Base-by-base conservation (phyloP, 2,329 filamentous ascomycete species). In the Ceratocystis diversiconidia region DNA sequence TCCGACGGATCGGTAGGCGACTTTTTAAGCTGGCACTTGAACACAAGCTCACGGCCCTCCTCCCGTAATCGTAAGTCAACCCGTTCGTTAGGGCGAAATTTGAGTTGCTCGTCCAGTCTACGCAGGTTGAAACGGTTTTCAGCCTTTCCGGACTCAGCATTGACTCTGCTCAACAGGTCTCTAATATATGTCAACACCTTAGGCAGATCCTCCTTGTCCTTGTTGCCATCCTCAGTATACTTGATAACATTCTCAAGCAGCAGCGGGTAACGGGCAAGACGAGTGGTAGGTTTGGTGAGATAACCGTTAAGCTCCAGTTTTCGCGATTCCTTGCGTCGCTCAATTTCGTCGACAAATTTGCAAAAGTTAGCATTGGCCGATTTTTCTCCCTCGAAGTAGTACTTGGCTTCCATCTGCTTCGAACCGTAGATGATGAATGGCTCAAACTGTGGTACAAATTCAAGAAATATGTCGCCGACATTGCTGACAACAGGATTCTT, bases 241-340 rank as follows among this genome's bases (percentile, higher is more conserved):
- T 97, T 99, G 69, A 91, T 77, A 46, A 97, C 90, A 69, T 92
- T 91, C 71, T 97, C 94, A 17, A 99, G 79, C 12, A 99, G 79
- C 46, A 99, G 79, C 3, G 94, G 94, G 74, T 99, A 99, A 75
- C 94, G 85, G 52, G 94, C 94, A 71, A 99, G 79, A 78, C 94
- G 85, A 19, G 94, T 99, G 1, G 94, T 99, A 0, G 94, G 94
- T 75, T 99, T 99, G 7, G 94, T 99, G 63, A 99, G 80, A 73
- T 99, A 99, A 70, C 94, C 94, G 74, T 99, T 99, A 67, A 99
- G 79, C 75, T 99, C 94, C 60, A 99, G 80, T 76, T 99, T 99
- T 69, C 94, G 85, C 5, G 92, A 97, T 75, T 99, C 94, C 74
- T 96, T 96, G 70, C 95, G 84, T 67, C 94, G 83, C 75, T 99